Conservation (phyloP, 768 basidiomycete genomes). For the Lentinula sp. region DNA sequence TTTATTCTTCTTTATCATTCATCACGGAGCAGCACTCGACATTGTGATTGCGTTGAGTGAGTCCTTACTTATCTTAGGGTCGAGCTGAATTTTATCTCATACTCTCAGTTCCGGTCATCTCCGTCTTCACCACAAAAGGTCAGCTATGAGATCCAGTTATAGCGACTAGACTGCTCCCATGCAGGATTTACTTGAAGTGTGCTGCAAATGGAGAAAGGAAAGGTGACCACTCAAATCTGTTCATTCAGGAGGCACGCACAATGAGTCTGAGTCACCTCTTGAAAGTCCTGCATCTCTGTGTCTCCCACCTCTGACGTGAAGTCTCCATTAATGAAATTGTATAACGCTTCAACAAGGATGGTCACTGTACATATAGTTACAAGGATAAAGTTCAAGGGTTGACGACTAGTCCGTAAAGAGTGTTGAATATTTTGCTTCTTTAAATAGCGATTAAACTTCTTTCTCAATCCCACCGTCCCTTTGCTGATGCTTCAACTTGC, state of each 20-base stretch:
- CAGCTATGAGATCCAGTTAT: not conserved
- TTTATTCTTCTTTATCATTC: not conserved
- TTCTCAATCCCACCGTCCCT: constrained; percentile 30
- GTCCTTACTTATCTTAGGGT: not conserved
- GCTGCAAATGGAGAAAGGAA: not conserved
- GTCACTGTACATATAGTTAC: too few species aligned
- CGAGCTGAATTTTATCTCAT: not conserved
- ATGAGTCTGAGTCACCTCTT: not conserved
- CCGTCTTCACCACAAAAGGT: constrained; percentile 3
- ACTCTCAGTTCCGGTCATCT: not conserved
- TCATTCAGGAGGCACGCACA: not conserved
- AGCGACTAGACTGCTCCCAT: not conserved
- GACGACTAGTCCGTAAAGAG: not conserved
- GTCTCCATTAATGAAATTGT: not conserved
- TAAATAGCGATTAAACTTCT: constrained; percentile 23
- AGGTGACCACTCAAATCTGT: not conserved
- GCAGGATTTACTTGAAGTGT: constrained; percentile 3
- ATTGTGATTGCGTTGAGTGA: constrained; percentile 1
- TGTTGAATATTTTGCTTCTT: not conserved
- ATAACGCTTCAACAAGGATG: too few species aligned
- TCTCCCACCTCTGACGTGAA: not conserved
- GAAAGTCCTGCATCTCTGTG: not conserved
- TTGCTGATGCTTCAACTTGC: constrained; percentile 27
- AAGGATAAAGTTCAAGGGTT: too few species aligned
- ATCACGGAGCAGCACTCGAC: constrained; percentile 4